Base-by-base conservation (phyloP, 2,329 filamentous ascomycete species). In the Phialophora tarda region DNA sequence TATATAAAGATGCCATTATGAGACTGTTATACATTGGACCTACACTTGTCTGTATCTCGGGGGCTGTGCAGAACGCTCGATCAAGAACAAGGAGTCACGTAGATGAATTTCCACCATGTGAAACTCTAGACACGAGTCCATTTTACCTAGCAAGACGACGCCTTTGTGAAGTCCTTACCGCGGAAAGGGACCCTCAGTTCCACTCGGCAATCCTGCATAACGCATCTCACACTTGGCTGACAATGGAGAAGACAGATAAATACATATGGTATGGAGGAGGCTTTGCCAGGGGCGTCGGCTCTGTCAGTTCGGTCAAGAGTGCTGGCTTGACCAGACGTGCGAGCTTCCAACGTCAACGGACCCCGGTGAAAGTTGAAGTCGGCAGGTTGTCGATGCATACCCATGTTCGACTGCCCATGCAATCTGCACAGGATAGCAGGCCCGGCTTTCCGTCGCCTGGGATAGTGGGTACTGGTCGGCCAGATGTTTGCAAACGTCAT, bases 1-100 rank as follows among this genome's bases (percentile, higher is more conserved):
- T 59, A 26, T 59, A 59, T 21, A 30, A 28, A 23, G 21, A 55
- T 32, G 28, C n/a, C n/a, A n/a, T 34, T 30, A 55, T 23, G 53
- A 55, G 53, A 55, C 53, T 55, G 24, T 23, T 34, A 55, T 55
- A 24, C 24, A 32, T 21, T 55, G 24, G 28, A 21, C 17, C 12
- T 21, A 34, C 28, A 55, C 28, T 30, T 21, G 10, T 12, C 11
- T 32, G n/a, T 12, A 34, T 34, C 17, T 55, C 10, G 4, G 8
- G 17, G n/a, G 34, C 53, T 55, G 53, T 14, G 53, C 53, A 32
- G 11, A 21, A 21, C 24, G 3, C 23, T 32, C 28, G 7, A 5
- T 34, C 28, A 11, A 21, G 3, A 10, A 55, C 24, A 21, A 32
- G 5, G 14, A 21, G 11, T 51, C 2, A 4, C 5, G 14, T 17